Evolutionary conservation across 2,329 filamentous ascomycete genomes (phyloP), one percentile per base, ranked within the genome.

Genomic region (Pseudofabraea citricarpa): DNA sequence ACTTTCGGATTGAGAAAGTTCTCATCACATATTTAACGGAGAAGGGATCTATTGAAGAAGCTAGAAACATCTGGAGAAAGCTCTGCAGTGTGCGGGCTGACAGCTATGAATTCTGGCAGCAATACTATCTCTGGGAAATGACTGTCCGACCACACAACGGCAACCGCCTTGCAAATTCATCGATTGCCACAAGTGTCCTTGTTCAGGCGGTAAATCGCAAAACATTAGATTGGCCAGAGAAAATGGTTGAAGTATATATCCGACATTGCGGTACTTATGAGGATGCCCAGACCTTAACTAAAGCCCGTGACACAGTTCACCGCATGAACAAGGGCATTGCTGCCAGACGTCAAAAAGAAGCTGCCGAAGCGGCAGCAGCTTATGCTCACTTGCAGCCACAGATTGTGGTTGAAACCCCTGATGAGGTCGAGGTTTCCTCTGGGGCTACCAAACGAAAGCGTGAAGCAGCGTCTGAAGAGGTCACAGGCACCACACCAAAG

Each of bases 121-220:
- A 83, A 33, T 96, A 89, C 64, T 96, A 96, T 65, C 74, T 84
- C 41, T 97, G 90, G 85, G 93, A 97, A 66, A 84, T 97, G 74
- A 54, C 53, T 15, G 51, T 60, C 10, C 77, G 82, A 18, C 42
- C 27, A 26, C 37, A 51, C 3, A 48, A 20, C 21, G 21, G 21
- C 15, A n/a, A 15, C 10, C 21, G 21, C n/a, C 19, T 45, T 27
- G 21, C 41, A 9, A 75, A 79, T n/a, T 89, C 90, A 0, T 75
- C 75, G 4, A 70, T 80, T 48, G 89, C 90, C 9, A 95, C 89
- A 0, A 78, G 73, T 3, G 83, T 96, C 18, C 69, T 97, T 39
- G 77, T 82, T 49, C 79, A 86, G 44, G 91, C 87, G 7, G 75
- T 83, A 12, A 66, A 71, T 35, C 72, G 77, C 18, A 71, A 72